A percentile compares a stretch with the other conserved stretches of the same genome.
These are phyloP conservation scores for Fomitopsis betulina DNA, from an alignment of 1,284 basidiomycete species.

Conservation along the genomic window DNA sequence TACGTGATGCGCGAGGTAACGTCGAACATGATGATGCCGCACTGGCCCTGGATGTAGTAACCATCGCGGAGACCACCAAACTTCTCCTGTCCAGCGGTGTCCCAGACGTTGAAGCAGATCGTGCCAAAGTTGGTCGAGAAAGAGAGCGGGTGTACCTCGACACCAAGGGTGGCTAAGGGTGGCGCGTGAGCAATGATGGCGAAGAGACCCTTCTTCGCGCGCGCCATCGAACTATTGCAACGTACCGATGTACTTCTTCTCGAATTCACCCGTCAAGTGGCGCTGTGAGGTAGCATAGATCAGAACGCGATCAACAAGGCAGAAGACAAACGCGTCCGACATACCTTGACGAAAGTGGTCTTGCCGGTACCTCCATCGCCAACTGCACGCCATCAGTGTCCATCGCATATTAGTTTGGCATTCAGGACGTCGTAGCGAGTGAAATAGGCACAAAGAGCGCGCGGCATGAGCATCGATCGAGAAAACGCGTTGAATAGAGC, in stretches of 20 bases:
- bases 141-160: conserved; percentile 95
- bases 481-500: conserved; percentile 12
- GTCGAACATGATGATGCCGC: conserved; percentile 99
- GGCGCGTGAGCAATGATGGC: conserved; percentile 9
- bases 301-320: conserved; percentile 48
- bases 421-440: conserved; percentile 19
- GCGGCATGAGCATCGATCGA: conserved; percentile 16
- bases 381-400: conserved; percentile 46
- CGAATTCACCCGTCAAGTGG: conserved; percentile 99
- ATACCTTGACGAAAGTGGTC: conserved; percentile 95
- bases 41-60: conserved; percentile 99
- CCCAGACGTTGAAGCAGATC: conserved; percentile 99
- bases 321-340: conserved; percentile 18
- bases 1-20: conserved; percentile 99
- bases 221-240: neutral
- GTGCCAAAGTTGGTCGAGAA: conserved; percentile 99
- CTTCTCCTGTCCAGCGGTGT: conserved; percentile 99
- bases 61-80: conserved; percentile 98
- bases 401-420: conserved; percentile 9
- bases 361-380: conserved; percentile 99
- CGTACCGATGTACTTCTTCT: conserved; percentile 99
- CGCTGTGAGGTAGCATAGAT: conserved; percentile 60
- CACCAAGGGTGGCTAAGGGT: conserved; percentile 90
- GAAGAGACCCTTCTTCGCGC: neutral
- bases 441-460: conserved; percentile 21